A percentile compares a stretch with the other conserved stretches of the same genome.
These are phyloP conservation scores for Staphylotrichum longicolle DNA, from an alignment of 495 filamentous ascomycete species.

Conservation along the genomic window DNA sequence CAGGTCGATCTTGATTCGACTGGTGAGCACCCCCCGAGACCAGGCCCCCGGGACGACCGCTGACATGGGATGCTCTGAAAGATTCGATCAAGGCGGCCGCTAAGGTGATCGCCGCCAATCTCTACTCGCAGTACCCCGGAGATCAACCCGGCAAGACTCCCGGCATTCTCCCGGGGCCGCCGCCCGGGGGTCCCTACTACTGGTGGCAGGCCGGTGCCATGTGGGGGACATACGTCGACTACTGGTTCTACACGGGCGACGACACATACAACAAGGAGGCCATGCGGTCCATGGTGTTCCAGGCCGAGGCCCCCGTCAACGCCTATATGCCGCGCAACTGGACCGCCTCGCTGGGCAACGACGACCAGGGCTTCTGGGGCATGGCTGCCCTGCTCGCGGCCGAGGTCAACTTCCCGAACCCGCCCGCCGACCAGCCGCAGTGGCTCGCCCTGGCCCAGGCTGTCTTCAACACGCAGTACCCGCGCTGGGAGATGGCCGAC, in stretches of 20 bases:
- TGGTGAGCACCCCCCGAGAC: constrained; percentile 15
- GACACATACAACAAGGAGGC: constrained; percentile 57
- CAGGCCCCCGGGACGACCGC: neutral
- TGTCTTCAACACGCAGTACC: constrained; percentile 71
- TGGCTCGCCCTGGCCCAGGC: constrained; percentile 82
- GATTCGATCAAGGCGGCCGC: constrained; percentile 32
- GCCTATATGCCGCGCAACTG: constrained; percentile 64
- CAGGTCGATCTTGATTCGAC: constrained; percentile 22
- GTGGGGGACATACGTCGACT: constrained; percentile 66
- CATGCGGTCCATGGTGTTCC: constrained; percentile 54
- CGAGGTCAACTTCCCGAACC: constrained; percentile 62
- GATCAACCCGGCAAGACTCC: constrained; percentile 57
- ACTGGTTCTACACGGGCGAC: constrained; percentile 67
- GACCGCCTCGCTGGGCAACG: constrained; percentile 61
- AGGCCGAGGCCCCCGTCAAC: constrained; percentile 52
- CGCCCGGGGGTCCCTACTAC: constrained; percentile 38
- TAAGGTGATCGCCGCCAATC: constrained; percentile 41
- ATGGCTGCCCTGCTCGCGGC: constrained; percentile 67
- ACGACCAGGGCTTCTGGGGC: constrained; percentile 69
- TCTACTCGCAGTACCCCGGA: constrained; percentile 64
- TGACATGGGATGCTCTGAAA: constrained; percentile 2
- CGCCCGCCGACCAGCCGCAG: constrained; percentile 55
- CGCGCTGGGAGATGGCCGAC: constrained; percentile 58
- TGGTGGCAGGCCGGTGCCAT: constrained; percentile 81
- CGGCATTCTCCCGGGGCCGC: constrained; percentile 44